Evolutionary conservation across 129 eudicot species (phyloP).

Genomic region (Erigeron canadensis): DNA sequence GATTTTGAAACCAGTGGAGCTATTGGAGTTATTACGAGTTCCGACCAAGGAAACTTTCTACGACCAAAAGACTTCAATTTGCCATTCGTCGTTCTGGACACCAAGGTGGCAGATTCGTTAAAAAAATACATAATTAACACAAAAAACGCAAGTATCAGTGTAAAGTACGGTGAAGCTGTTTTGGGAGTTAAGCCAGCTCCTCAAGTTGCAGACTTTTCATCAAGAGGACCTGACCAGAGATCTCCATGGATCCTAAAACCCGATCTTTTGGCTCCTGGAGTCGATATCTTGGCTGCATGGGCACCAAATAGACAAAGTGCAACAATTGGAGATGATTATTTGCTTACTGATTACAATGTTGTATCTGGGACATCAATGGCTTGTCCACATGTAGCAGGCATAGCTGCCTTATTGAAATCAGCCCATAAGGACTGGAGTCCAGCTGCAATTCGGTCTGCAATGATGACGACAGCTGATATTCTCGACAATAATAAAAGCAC

Average conservation of each 20-base stretch:
- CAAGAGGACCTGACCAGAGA: slow-evolving; percentile 41
- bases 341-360: slow-evolving; percentile 37
- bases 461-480: slow-evolving; percentile 50
- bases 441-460: slow-evolving; percentile 50
- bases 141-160: slow-evolving; percentile 34
- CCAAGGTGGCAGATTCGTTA: slow-evolving; percentile 23
- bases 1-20: slow-evolving; percentile 36
- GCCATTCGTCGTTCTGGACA: slow-evolving; percentile 34
- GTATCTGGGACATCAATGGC: slow-evolving; percentile 52
- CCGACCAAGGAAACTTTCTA: slow-evolving; percentile 30
- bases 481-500: slow-evolving; percentile 28
- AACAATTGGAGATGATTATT: slow-evolving; percentile 31
- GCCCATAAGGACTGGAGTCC: slow-evolving; percentile 50
- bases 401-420: slow-evolving; percentile 47
- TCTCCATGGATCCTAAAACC: slow-evolving; percentile 51
- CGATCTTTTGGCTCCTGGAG: slow-evolving; percentile 48
- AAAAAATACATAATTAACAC: slow-evolving; percentile 35
- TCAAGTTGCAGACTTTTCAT: slow-evolving; percentile 43
- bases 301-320: slow-evolving; percentile 39
- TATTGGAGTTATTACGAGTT: slow-evolving; percentile 39
- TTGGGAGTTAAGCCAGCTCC: slow-evolving; percentile 46
- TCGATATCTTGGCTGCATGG: slow-evolving; percentile 51
- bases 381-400: slow-evolving; percentile 44
- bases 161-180: slow-evolving; percentile 36
- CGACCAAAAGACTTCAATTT: slow-evolving; percentile 28